These are phyloP conservation scores for Macroventuria anomochaeta DNA, from an alignment of 2,329 filamentous ascomycete species.

Conservation along the genomic window DNA sequence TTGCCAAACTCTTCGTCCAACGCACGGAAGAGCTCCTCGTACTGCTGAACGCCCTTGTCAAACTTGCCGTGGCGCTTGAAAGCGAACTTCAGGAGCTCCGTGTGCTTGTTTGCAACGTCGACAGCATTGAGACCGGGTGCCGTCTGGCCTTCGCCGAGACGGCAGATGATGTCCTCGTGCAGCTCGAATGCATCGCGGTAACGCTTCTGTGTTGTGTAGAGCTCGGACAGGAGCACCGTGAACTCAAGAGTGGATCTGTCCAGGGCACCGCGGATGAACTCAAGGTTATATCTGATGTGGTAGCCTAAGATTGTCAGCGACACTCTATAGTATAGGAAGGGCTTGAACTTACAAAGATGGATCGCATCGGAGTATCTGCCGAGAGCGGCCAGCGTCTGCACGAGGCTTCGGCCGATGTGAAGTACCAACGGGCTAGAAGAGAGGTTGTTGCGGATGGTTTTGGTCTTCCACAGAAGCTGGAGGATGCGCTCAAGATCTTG, in stretches of 20 bases:
- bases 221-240: conserved; percentile 28
- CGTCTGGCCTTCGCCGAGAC: conserved; percentile 24
- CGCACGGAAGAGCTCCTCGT: conserved; percentile 25
- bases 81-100: conserved; percentile 26
- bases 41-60: conserved; percentile 24
- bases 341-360: conserved; percentile 17
- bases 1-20: conserved; percentile 24
- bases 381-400: conserved; percentile 30
- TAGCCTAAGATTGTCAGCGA: conserved; percentile 6
- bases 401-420: conserved; percentile 30
- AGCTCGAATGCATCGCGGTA: conserved; percentile 31
- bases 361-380: conserved; percentile 27
- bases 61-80: conserved; percentile 28
- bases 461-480: conserved; percentile 41
- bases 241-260: conserved; percentile 28
- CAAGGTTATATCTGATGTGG: conserved; percentile 33
- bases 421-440: conserved; percentile 31
- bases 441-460: conserved; percentile 29
- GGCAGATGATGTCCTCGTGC: conserved; percentile 31
- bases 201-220: conserved; percentile 29
- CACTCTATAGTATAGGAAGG: not conserved
- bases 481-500: conserved; percentile 48
- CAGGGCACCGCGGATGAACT: conserved; percentile 28
- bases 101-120: conserved; percentile 19
- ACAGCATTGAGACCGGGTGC: conserved; percentile 22